Conservation (phyloP, 768 basidiomycete genomes). For the Lactarius trivialis region DNA sequence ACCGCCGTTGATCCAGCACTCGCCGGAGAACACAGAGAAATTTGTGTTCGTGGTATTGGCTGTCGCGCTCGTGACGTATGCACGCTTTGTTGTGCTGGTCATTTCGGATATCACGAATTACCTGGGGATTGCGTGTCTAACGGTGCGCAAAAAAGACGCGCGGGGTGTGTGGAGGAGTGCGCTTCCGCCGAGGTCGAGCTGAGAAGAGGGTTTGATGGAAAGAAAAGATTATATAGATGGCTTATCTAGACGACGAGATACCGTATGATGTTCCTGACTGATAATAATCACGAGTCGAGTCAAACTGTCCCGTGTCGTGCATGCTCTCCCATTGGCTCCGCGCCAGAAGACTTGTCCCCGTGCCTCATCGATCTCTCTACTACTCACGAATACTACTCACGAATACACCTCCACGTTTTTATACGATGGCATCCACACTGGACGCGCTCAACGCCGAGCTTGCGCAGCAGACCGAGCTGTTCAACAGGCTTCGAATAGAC, state of each 20-base stretch:
- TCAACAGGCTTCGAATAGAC: constrained; percentile 56
- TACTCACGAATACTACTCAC: background rate
- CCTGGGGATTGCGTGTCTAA: constrained; percentile 93
- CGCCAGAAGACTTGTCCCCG: background rate
- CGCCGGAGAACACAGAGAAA: constrained; percentile 50
- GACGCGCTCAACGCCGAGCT: constrained; percentile 50
- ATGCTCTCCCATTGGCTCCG: constrained; percentile 12
- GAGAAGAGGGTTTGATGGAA: constrained; percentile 8
- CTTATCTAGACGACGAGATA: background rate
- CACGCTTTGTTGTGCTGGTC: constrained; percentile 73
- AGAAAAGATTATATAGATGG: background rate
- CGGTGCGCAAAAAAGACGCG: constrained; percentile 77
- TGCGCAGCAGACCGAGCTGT: constrained; percentile 44
- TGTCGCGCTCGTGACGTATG: constrained; percentile 64
- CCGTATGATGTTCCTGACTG: background rate
- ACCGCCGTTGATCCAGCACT: constrained; percentile 69
- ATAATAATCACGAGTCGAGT: constrained; percentile 2
- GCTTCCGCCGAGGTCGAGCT: constrained; percentile 21
- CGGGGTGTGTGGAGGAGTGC: constrained; percentile 53
- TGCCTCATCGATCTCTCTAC: constrained; percentile 14
- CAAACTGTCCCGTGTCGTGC: background rate
- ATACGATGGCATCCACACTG: constrained; percentile 34
- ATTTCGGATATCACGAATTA: constrained; percentile 84
- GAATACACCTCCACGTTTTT: constrained; percentile 5
- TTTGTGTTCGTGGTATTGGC: constrained; percentile 69